phyloP scores from a whole-genome alignment of 805 yeast species.

The Dipodascopsis tothii region DNA sequence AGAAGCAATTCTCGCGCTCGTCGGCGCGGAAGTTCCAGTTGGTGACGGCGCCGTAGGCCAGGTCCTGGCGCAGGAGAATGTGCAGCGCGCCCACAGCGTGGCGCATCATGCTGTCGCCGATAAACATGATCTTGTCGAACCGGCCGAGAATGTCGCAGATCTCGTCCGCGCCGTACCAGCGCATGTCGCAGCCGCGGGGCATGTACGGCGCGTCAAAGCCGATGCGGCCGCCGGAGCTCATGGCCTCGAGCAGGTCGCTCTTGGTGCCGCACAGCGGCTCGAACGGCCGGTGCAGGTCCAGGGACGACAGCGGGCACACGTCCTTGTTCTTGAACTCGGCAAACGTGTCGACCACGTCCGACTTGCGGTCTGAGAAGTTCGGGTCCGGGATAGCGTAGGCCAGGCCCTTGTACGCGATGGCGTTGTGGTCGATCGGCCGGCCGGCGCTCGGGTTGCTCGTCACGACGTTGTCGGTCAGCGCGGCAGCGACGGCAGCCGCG shows the following conservation, averaged over 20 bases:
- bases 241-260: conserved; percentile 12
- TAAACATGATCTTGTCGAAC: conserved; percentile 15
- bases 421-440: too few species aligned
- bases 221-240: conserved; percentile 22
- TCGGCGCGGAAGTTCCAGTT: conserved; percentile 22
- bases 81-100: conserved; percentile 23
- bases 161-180: conserved; percentile 20
- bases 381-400: conserved; percentile 15
- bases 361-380: conserved; percentile 4
- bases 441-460: too few species aligned
- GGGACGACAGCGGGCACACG: conserved; percentile 14
- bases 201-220: conserved; percentile 22
- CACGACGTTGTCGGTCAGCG: too few species aligned
- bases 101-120: conserved; percentile 23
- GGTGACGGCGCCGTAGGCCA: conserved; percentile 22
- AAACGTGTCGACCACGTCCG: conserved; percentile 14
- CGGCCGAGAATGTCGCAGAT: conserved; percentile 15
- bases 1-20: conserved; percentile 19
- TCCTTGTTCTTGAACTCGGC: conserved; percentile 14
- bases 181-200: conserved; percentile 24
- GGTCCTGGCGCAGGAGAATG: conserved; percentile 19
- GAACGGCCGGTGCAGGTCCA: conserved; percentile 21
- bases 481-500: too few species aligned
- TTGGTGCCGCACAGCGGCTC: conserved; percentile 18
- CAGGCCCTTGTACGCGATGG: conserved; percentile 16